Conservation (phyloP, 2,329 filamentous ascomycete species). For the Annulohypoxylon truncatum region DNA sequence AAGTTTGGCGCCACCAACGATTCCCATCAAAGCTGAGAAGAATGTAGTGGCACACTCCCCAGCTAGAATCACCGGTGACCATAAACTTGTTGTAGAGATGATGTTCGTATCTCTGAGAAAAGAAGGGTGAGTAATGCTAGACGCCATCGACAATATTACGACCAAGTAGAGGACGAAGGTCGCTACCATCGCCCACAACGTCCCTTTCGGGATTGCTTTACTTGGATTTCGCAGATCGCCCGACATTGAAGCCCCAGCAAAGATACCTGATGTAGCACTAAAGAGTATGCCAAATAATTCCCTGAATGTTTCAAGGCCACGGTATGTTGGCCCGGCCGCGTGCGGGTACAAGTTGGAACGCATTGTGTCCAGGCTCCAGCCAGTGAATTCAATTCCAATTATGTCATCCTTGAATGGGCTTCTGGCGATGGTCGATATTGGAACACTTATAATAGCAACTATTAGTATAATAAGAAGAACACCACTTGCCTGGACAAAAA, state of each 20-base stretch:
- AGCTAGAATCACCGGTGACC: constrained; percentile 76
- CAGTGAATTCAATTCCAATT: constrained; percentile 80
- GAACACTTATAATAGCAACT: constrained; percentile 82
- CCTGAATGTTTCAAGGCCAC: constrained; percentile 77
- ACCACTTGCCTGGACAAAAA: constrained; percentile 85
- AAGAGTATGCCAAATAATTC: constrained; percentile 89
- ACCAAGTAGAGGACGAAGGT: constrained; percentile 81
- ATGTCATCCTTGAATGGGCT: constrained; percentile 73
- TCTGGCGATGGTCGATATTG: constrained; percentile 77
- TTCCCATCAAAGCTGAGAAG: constrained; percentile 88
- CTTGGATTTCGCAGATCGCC: constrained; percentile 86
- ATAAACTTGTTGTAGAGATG: constrained; percentile 84
- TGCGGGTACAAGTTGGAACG: constrained; percentile 80
- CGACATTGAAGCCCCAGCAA: constrained; percentile 87
- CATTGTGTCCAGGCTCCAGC: constrained; percentile 76
- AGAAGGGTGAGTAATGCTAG: constrained; percentile 78
- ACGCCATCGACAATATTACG: constrained; percentile 82
- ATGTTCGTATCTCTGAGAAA: constrained; percentile 82
- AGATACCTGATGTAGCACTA: constrained; percentile 70
- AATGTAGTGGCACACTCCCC: constrained; percentile 86
- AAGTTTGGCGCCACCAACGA: constrained; percentile 86
- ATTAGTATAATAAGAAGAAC: constrained; percentile 77
- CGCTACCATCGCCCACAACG: constrained; percentile 78
- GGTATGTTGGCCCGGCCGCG: constrained; percentile 69
- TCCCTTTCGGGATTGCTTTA: constrained; percentile 86